Evolutionary conservation across 495 filamentous ascomycete species (phyloP), one percentile per base, ranked within the genome.

Genomic region (Rusavskia elegans): DNA sequence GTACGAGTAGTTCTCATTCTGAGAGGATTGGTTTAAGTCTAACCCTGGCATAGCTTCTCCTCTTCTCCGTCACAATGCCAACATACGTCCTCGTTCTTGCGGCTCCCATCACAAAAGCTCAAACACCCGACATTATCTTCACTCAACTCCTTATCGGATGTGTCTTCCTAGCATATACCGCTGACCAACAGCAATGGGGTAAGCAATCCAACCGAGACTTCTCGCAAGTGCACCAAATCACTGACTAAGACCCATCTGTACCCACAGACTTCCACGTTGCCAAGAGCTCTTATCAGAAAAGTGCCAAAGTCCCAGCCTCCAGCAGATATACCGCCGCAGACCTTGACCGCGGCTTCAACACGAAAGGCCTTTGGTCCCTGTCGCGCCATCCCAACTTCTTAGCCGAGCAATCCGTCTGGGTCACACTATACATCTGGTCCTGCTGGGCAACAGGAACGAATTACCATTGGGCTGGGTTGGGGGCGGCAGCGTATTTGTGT

Each of bases 171-270:
- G 86, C 92, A 58, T 82, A 71, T 65, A 75, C 93, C 60, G 87
- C 89, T 60, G 93, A 99, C 62, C 80, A 90, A 55, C 87, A 95
- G 63, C 90, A 96, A 65, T 99, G 93, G 93, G 73, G 80, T 81
- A 65, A 54, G 74, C 59, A 11, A 14, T 29, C 44, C 44, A 16
- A 20, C 25, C 30, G 9, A 4, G 17, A 23, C 45, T 19, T 37
- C 27, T 7, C 10, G 9, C 49, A 17, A 14, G 54, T 23, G 21
- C n/a, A 17, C 11, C 51, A 3, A 27, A 1, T 30, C 38, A 42
- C 56, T 54, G 19, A 64, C 35, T 30, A 35, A 37, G 16, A 17
- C 3, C 17, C 51, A 0, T 17, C 23, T 48, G 23, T 23, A 9
- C n/a, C 48, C 1, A 3, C 13, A 82, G 78, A 76, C 53, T 99